Base-by-base conservation (phyloP, 352 stramenopile genomes). In the Nothophytophthora sp. region DNA sequence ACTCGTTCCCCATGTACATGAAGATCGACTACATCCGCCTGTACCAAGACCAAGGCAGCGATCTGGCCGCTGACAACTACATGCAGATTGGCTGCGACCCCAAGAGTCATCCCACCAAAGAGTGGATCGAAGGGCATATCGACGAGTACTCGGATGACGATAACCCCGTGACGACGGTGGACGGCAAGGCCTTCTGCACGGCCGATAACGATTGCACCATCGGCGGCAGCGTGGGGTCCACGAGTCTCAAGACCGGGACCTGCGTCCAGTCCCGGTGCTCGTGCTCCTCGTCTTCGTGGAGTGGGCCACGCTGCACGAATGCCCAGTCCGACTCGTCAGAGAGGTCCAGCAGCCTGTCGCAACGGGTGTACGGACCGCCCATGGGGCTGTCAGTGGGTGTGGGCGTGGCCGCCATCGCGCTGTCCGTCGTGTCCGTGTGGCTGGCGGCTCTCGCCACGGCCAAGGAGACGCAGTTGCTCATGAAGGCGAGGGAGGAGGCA, bases 1-100 rank as follows among this genome's bases (percentile, higher is more conserved):
- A 88, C 48, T 60, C 62, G 47, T 88, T 84, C 58, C 79, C 79
- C 2, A 86, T 90, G 70, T 82, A 80, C 73, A 72, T 90, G 63
- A 83, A 85, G 68, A 57, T 88, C 38, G 77, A 86, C 56, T 88
- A 89, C 67, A 84, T 89, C 6, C 69, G 79, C 0, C 16, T 87
- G 37, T 89, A 89, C 45, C 77, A 89, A 40, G 74, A 86, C 59
- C 16, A 62, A 4, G 63, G 50, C 6, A 42, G 58, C n/a, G 70
- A 82, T 20, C 50, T 63, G 2, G 35, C 74, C 5, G 43, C 40
- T 13, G 73, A 82, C 50, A 79, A 57, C 51, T 63, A 63, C 50
- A 87, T 90, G 70, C 52, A 68, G 22, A 16, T 87, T 4, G 76
- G 72, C 1, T 90, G 79, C 33, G 70, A 87, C 15, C 76, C 76